These are phyloP conservation scores for Monosporozyma siamensis DNA, from an alignment of 805 yeast species.

Conservation along the genomic window DNA sequence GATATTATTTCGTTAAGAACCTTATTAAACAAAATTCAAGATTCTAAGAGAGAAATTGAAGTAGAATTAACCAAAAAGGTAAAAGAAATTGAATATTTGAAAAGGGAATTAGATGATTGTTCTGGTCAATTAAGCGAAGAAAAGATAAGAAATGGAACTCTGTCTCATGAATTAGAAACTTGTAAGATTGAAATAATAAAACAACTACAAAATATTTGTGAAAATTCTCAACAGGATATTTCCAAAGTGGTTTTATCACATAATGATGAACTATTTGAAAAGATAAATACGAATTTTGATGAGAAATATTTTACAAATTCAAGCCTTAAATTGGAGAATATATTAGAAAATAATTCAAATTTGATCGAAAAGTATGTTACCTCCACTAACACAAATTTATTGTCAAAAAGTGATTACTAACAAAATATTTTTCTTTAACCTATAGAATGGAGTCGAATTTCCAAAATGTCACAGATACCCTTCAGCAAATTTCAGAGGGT, in stretches of 20 bases:
- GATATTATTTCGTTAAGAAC: conserved; percentile 18
- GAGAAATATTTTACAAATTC: background rate
- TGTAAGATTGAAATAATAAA: conserved; percentile 6
- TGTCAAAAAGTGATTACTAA: background rate
- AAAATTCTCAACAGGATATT: background rate
- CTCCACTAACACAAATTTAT: background rate
- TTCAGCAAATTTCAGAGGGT: too few species aligned
- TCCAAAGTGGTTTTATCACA: background rate
- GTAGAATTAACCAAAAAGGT: conserved; percentile 18
- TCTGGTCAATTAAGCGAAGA: conserved; percentile 42
- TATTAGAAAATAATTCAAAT: background rate
- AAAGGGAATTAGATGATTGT: conserved; percentile 33
- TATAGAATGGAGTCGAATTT: too few species aligned
- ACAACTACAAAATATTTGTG: background rate
- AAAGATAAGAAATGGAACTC: conserved; percentile 30
- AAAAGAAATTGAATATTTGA: conserved; percentile 31
- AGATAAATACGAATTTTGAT: background rate
- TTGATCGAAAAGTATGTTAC: background rate
- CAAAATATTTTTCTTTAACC: background rate
- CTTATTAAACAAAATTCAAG: conserved; percentile 21
- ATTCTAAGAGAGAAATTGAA: conserved; percentile 15
- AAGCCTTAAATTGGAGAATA: background rate
- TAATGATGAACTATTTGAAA: background rate
- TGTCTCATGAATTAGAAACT: conserved; percentile 15
- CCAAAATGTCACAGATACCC: too few species aligned